Conservation (phyloP, 2,329 filamentous ascomycete species). For the Pyrenochaeta sp. region DNA sequence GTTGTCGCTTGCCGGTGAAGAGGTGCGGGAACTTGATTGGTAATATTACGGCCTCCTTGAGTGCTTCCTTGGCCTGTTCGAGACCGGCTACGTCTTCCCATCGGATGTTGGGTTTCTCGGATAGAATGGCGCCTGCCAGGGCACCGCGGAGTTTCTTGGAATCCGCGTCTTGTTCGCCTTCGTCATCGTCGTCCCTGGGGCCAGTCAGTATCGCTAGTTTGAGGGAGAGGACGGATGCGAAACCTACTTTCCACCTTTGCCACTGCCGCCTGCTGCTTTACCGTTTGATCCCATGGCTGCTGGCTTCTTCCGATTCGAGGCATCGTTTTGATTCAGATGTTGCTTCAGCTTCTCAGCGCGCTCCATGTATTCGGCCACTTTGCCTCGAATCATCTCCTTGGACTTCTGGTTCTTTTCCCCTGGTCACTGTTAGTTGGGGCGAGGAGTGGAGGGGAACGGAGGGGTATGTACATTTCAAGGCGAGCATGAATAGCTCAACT, state of each 20-base stretch:
- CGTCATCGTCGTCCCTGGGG: constrained; percentile 65
- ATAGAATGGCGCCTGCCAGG: constrained; percentile 87
- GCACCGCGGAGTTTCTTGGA: constrained; percentile 94
- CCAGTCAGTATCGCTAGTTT: constrained; percentile 13
- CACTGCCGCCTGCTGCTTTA: constrained; percentile 67
- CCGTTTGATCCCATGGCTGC: constrained; percentile 77
- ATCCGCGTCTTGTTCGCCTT: constrained; percentile 80
- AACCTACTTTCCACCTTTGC: constrained; percentile 62
- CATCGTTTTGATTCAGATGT: constrained; percentile 78
- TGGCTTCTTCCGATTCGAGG: constrained; percentile 71
- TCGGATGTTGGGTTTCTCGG: constrained; percentile 93
- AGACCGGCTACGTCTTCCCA: constrained; percentile 98
- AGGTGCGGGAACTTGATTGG: constrained; percentile 98
- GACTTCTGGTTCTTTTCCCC: constrained; percentile 96
- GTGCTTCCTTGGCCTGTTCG: constrained; percentile 91
- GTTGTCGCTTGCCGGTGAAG: constrained; percentile 94
- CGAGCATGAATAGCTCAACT: constrained; percentile 98
- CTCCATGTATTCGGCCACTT: constrained; percentile 97
- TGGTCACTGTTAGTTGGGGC: constrained; percentile 32
- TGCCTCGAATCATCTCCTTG: constrained; percentile 96
- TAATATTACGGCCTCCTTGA: constrained; percentile 97
- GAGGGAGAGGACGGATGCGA: neutral
- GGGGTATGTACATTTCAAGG: constrained; percentile 75
- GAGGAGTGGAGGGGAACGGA: constrained; percentile 4
- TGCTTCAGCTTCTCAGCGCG: constrained; percentile 97